Evolutionary conservation across 768 basidiomycete species (phyloP).

Genomic region (Lyophyllum shimeji): DNA sequence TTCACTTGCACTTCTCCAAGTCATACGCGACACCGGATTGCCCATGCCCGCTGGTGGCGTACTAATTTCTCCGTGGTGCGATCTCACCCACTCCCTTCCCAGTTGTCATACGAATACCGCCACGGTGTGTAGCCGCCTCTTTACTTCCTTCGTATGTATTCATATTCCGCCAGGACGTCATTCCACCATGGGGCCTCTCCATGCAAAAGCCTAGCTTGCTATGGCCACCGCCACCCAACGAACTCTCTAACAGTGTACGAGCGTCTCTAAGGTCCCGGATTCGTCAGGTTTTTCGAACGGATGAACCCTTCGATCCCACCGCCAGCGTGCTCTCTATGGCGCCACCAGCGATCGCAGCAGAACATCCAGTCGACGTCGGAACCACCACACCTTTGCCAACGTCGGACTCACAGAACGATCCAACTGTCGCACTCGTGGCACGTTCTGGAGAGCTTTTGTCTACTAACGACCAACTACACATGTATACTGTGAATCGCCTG

Average conservation of each 20-base stretch:
- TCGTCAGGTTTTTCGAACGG: slow-evolving; percentile 49
- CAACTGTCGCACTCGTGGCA: slow-evolving; percentile 45
- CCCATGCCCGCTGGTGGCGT: slow-evolving; percentile 87
- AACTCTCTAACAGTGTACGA: slow-evolving; percentile 56
- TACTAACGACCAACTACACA: slow-evolving; percentile 74
- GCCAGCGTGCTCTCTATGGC: slow-evolving; percentile 20
- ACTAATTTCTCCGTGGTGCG: slow-evolving; percentile 90
- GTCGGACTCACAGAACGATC: slow-evolving; percentile 32
- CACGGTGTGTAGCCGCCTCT: slow-evolving; percentile 51
- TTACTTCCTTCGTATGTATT: neutral
- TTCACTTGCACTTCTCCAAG: slow-evolving; percentile 78
- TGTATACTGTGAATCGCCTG: slow-evolving; percentile 82
- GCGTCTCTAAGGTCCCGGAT: slow-evolving; percentile 60
- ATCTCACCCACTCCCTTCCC: slow-evolving; percentile 93
- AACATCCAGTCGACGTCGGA: slow-evolving; percentile 46
- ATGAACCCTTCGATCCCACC: slow-evolving; percentile 22
- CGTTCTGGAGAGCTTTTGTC: slow-evolving; percentile 51
- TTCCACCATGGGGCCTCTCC: slow-evolving; percentile 74
- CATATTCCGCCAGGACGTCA: slow-evolving; percentile 58
- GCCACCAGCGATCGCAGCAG: slow-evolving; percentile 21
- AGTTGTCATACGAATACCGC: slow-evolving; percentile 82
- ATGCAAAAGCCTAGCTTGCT: slow-evolving; percentile 75
- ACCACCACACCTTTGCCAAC: slow-evolving; percentile 44
- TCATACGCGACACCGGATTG: slow-evolving; percentile 80
- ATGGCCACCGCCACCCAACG: slow-evolving; percentile 77